phyloP scores from a whole-genome alignment of 2,329 filamentous ascomycete species.

The Peltaster fructicola region DNA sequence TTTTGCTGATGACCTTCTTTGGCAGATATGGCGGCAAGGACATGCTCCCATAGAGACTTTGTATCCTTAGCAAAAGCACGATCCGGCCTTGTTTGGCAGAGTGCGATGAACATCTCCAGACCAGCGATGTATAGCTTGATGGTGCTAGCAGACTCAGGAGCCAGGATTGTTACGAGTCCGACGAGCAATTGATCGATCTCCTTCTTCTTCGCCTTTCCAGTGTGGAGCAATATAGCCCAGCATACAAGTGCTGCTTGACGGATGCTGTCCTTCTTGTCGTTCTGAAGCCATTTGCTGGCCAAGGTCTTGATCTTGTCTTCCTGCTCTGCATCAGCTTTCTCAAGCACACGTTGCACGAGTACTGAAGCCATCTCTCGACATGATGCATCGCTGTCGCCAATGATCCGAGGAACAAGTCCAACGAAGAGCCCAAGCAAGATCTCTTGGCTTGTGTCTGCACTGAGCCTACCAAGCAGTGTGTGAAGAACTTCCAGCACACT shows the following conservation, averaged over 20 bases:
- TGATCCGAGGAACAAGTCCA: conserved; percentile 66
- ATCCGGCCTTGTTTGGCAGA: conserved; percentile 49
- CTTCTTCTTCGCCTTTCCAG: conserved; percentile 42
- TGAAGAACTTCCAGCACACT: conserved; percentile 89
- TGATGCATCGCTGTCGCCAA: conserved; percentile 74
- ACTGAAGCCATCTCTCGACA: conserved; percentile 69
- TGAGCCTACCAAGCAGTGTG: conserved; percentile 69
- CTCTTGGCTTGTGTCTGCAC: conserved; percentile 66
- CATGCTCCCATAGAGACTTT: conserved; percentile 50
- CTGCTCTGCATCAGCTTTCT: conserved; percentile 55
- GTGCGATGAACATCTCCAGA: conserved; percentile 48
- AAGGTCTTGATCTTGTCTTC: conserved; percentile 49
- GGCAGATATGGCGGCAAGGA: conserved; percentile 47
- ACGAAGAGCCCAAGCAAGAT: conserved; percentile 68
- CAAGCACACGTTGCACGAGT: conserved; percentile 65
- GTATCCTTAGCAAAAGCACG: conserved; percentile 43
- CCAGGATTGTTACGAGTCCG: conserved; percentile 33
- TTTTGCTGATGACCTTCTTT: conserved; percentile 59
- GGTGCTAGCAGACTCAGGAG: conserved; percentile 37
- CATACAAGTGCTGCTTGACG: conserved; percentile 59
- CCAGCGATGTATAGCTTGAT: conserved; percentile 61
- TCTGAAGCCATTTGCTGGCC: conserved; percentile 52
- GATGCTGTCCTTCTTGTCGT: conserved; percentile 54
- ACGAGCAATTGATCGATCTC: conserved; percentile 44
- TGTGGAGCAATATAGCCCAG: conserved; percentile 70